Evolutionary conservation across 306 rosid genomes (phyloP), one percentile per base, ranked within the genome.

Genomic region (Spatholobus suberectus): DNA sequence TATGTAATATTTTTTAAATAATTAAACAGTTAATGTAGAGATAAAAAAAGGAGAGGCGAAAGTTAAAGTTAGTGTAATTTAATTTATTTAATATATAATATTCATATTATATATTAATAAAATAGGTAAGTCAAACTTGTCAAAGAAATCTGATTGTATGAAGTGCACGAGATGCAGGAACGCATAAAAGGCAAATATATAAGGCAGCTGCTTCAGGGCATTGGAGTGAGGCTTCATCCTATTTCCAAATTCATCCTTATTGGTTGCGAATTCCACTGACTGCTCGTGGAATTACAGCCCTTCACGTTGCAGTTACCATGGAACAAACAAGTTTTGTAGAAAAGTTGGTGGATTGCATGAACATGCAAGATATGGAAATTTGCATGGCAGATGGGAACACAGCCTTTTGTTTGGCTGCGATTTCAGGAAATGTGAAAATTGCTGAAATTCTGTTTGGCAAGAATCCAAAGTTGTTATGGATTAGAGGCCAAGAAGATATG

Each of bases 301-400:
- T 76, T 2, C 81, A 76, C 1, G 35, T 76, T 59, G 81, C 81
- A 4, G 81, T 59, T 17, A 76, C 32, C 8, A 59, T 76, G 81
- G 44, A n/a, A 10, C 7, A 76, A 41, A 5, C 2, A 0, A 43
- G 8, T 41, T 76, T 61, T 61, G 59, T 61, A 0, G 6, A 7
- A 76, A 41, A 41, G 18, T 27, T 76, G 44, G 44, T 62, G 11
- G 3, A 61, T 5, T 7, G 23, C 18, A 43, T 11, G 26, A 63
- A 13, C 47, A n/a, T 62, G 20, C 17, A 27, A 44, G 52, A 62
- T 20, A 18, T 62, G 23, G 81, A 77, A 77, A 44, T n/a, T 46
- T 13, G 32, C 3, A 77, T 11, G 18, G 46, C 15, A n/a, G 47
- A 77, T 44, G 73, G 73, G 2, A 62, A 62, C 12, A 76, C 72